Evolutionary conservation across 805 yeast genomes (phyloP), one percentile per base, ranked within the genome.

Genomic region (Myxozyma udenii): DNA sequence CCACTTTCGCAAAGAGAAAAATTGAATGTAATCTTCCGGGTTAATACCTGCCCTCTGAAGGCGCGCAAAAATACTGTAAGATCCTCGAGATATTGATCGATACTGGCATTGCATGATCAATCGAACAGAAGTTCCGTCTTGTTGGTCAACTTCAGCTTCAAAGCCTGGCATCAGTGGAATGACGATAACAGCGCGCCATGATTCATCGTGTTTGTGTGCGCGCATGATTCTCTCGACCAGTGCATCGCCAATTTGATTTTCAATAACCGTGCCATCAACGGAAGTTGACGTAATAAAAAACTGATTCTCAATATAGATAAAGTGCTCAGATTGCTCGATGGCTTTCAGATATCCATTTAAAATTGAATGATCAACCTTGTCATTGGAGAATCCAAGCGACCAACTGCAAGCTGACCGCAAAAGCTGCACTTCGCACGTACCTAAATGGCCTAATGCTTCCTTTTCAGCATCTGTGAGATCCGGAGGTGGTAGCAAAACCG

Each of bases 141-240:
- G 85, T 57, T 85, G 80, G 65, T 91, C 98, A 19, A 95, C 95
- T 59, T 88, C 86, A 24, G 95, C 83, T 64, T 85, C 93, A 67
- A 95, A 93, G 0, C 98, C 99, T 1, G 99, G 99, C 93, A 93
- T 88, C 60, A 93, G 74, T 2, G 99, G 99, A 57, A 93, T 88
- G 9, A 93, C 77, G 55, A 93, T 84, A 23, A 88, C 79, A 1
- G 98, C 98, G 57, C 83, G 83, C 99, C 99, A 93, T 9, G 73
- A 68, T 48, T 80, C 84, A 3, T 81, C 80, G 53, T 83, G 85
- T 53, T 79, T 78, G 64, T 87, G 85, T 0, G 98, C 98, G 42
- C 89, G 77, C 30, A 90, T 85, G 49, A 91, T 90, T 63, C 99
- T 77, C 67, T 93, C 98, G n/a, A 93, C 98, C 41, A 93, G 74